Evolutionary conservation across 495 filamentous ascomycete species (phyloP), one percentile per base, ranked within the genome.

Genomic region (Podospora comata): DNA sequence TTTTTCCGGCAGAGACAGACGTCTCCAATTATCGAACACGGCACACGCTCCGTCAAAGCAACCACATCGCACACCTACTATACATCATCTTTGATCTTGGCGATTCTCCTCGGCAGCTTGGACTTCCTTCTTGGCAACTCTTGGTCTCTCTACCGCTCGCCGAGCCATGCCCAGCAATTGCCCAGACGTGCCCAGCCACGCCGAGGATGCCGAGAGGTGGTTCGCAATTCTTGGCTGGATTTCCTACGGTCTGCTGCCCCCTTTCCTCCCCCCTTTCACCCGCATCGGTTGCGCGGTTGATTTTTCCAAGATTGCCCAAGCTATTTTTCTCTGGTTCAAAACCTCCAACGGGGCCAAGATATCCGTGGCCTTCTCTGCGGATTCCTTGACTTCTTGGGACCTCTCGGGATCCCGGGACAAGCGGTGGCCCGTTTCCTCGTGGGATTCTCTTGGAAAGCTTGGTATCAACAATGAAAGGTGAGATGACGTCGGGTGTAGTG

Each of bases 161-260:
- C n/a, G 1, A 20, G 55, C 6, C n/a, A 58, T 58, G 55, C 55
- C 55, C 55, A 58, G 55, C 55, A 26, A 5, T 58, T 58, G 55
- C 55, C 55, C n/a, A 58, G 55, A 18, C 3, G 9, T 20, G 55
- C 55, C 55, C 55, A 58, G 55, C 55, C 55, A 58, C 55, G 55
- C 55, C 55, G 55, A 58, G 55, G 6, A 4, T 58, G 55, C 55
- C 55, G n/a, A 58, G 55, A n/a, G n/a, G n/a, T 2, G n/a, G 55
- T 58, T 58, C 55, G 55, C 23, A 58, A 58, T 58, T 58, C 23
- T 58, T 58, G 55, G n/a, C 55, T 20, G 23, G 55, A 58, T 58
- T 58, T 58, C 55, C 23, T 58, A 58, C 55, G 55, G 16, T 58
- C 23, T 58, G 9, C 55, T 26, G 9, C 23, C 55, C 55, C 61